Evolutionary conservation across 768 basidiomycete genomes (phyloP).

Genomic region (Phaeolepiota aurea): DNA sequence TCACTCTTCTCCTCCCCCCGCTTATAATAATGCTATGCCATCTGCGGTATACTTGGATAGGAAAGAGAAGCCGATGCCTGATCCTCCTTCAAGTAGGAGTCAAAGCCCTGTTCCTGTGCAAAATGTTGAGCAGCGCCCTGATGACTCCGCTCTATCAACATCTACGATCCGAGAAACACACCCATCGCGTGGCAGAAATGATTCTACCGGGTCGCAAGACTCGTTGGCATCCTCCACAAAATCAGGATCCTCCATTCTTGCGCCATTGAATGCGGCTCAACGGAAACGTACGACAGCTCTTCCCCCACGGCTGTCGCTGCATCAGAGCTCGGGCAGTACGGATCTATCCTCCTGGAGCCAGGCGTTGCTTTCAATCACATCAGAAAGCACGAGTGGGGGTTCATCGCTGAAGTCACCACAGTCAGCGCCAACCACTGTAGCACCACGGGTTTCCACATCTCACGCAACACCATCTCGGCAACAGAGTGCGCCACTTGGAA

Average conservation of each 20-base stretch:
- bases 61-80: not conserved
- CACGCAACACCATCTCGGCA: not conserved
- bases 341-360: slow-evolving; percentile 49
- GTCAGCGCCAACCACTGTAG: not conserved
- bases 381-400: slow-evolving; percentile 9
- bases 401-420: not conserved
- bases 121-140: not conserved
- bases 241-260: slow-evolving; percentile 1
- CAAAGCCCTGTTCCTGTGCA: not conserved
- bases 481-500: not conserved
- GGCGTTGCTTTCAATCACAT: slow-evolving; percentile 46
- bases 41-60: not conserved
- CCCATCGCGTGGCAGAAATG: not conserved
- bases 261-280: not conserved
- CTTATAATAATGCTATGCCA: slow-evolving; percentile 20
- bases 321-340: slow-evolving; percentile 30
- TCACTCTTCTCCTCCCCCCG: slow-evolving; percentile 33
- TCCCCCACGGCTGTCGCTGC: slow-evolving; percentile 51
- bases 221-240: not conserved
- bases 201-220: not conserved
- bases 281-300: slow-evolving; percentile 20
- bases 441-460: not conserved
- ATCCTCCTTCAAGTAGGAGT: not conserved
- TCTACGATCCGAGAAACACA: not conserved
- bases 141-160: not conserved